These are phyloP conservation scores for Alectoria sarmentosa DNA, from an alignment of 495 filamentous ascomycete species.

Conservation along the genomic window DNA sequence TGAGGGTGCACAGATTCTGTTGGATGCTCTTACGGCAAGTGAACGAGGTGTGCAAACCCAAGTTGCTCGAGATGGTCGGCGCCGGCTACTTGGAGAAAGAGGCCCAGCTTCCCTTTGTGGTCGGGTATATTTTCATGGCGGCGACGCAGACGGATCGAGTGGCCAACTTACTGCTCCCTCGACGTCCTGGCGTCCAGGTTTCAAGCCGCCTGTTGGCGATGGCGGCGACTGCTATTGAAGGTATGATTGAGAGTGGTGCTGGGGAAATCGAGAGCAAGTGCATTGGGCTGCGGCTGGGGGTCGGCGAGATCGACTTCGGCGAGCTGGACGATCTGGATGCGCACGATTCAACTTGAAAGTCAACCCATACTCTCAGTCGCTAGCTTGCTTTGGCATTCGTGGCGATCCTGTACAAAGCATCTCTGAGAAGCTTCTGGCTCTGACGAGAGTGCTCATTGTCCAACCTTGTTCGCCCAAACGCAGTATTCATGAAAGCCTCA, in stretches of 20 bases:
- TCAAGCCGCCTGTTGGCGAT: conserved; percentile 1
- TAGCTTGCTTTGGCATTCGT: too few relatives aligned
- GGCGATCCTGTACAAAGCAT: too few relatives aligned
- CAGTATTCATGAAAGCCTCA: too few relatives aligned
- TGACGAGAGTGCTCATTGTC: too few relatives aligned
- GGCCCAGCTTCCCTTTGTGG: conserved; percentile 33
- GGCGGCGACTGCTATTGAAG: background rate
- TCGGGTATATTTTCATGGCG: conserved; percentile 37
- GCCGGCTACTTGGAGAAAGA: conserved; percentile 34
- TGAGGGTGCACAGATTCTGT: conserved; percentile 33
- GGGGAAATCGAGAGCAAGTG: conserved; percentile 6
- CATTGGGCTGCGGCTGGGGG: background rate
- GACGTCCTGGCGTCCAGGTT: background rate
- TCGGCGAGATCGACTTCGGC: background rate
- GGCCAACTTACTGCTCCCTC: conserved; percentile 3
- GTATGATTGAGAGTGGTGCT: conserved; percentile 11
- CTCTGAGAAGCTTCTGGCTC: too few relatives aligned
- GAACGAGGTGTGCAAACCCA: conserved; percentile 26
- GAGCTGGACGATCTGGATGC: background rate
- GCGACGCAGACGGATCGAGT: conserved; percentile 16
- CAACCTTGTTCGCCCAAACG: too few relatives aligned
- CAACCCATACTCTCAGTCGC: too few relatives aligned
- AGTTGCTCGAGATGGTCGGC: conserved; percentile 29
- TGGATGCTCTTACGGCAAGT: conserved; percentile 34
- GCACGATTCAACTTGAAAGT: background rate